phyloP scores from a whole-genome alignment of 139 green algal genomes.

The Dunaliella primolecta region DNA sequence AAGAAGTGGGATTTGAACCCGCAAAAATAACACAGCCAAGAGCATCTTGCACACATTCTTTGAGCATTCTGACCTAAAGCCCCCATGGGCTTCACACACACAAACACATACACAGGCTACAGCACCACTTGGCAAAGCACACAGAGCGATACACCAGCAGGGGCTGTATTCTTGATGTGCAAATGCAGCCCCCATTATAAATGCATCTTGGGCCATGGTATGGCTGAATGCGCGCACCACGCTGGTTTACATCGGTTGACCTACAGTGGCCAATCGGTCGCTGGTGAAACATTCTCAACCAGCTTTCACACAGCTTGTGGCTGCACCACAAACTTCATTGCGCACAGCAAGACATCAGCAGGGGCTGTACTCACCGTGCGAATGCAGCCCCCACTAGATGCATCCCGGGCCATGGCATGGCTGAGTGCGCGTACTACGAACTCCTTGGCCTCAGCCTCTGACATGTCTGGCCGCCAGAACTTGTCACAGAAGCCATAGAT shows the following conservation, averaged over 20 bases:
- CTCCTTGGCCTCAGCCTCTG: conserved; percentile 60
- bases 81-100: too few species aligned
- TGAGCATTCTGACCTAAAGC: too few species aligned
- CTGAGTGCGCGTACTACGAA: conserved; percentile 76
- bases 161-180: conserved; percentile 68
- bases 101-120: too few species aligned
- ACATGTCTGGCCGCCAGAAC: conserved; percentile 76
- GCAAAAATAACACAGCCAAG: too few species aligned
- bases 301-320: too few species aligned
- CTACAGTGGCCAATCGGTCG: too few species aligned
- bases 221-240: conserved; percentile 68
- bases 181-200: conserved; percentile 78
- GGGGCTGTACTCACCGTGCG: conserved; percentile 68
- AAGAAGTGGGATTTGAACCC: too few species aligned
- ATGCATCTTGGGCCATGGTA: conserved; percentile 83
- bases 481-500: conserved; percentile 82
- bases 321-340: too few species aligned
- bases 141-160: neutral
- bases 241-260: too few species aligned
- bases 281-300: too few species aligned
- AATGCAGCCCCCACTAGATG: conserved; percentile 78
- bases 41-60: too few species aligned
- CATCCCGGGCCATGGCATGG: conserved; percentile 84
- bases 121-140: too few species aligned
- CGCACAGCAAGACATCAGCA: neutral